phyloP scores from a whole-genome alignment of 1,284 basidiomycete species.

The Somion occarium region DNA sequence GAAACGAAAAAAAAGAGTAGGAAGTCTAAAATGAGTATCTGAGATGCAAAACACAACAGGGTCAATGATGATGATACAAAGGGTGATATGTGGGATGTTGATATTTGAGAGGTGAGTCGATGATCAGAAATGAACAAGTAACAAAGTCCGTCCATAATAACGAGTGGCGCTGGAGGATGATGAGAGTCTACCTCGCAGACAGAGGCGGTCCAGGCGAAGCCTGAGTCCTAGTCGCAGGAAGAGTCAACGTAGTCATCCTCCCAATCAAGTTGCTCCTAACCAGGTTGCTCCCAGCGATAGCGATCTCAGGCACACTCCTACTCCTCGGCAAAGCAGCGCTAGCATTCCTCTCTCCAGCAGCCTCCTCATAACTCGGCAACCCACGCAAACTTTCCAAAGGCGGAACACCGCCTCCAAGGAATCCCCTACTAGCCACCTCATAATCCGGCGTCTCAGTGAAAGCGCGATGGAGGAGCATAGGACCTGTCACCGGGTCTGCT shows the following conservation, averaged over 20 bases:
- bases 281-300: background rate
- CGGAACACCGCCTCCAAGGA: constrained; percentile 80
- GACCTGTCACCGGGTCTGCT: constrained; percentile 29
- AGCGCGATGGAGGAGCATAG: constrained; percentile 48
- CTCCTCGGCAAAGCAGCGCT: background rate
- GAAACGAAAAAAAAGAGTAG: no score
- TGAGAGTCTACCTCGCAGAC: background rate
- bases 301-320: constrained; percentile 3
- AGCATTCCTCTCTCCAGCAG: constrained; percentile 15
- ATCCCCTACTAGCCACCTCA: constrained; percentile 73
- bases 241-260: background rate
- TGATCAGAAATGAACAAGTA: background rate
- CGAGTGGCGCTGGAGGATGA: background rate
- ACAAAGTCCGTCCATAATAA: background rate
- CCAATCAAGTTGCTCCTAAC: background rate
- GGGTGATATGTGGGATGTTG: background rate
- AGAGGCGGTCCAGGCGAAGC: background rate
- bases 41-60: no score
- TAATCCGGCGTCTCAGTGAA: constrained; percentile 83
- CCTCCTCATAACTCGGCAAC: constrained; percentile 79
- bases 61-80: background rate
- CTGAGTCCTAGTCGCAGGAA: background rate
- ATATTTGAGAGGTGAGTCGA: background rate
- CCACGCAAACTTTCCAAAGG: constrained; percentile 72
- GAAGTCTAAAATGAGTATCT: no score